Conservation (phyloP, 2,329 filamentous ascomycete genomes). For the Cordyceps tenuipes region DNA sequence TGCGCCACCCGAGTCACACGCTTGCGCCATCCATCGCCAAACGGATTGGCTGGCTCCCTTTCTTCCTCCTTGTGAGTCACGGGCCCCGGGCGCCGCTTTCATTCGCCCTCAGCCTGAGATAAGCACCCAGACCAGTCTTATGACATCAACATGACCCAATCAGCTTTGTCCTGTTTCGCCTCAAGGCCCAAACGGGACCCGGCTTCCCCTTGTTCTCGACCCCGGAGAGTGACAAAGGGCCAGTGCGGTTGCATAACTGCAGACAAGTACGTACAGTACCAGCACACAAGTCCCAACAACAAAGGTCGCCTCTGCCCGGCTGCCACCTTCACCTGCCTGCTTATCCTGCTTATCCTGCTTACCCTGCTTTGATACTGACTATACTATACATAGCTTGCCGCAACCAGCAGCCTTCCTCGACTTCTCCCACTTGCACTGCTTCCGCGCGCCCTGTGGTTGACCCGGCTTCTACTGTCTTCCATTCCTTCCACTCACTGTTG, state of each 20-base stretch:
- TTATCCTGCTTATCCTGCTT: background rate
- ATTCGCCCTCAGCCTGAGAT: background rate
- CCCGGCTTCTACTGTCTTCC: background rate
- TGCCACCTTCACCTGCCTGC: background rate
- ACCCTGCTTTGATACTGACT: too few relatives aligned
- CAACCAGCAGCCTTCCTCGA: background rate
- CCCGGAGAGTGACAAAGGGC: too few relatives aligned
- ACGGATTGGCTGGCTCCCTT: background rate
- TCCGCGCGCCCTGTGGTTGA: constrained; percentile 1
- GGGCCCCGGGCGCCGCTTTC: constrained; percentile 17
- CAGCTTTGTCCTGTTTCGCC: constrained; percentile 13
- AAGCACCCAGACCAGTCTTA: constrained; percentile 10
- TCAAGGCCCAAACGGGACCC: background rate
- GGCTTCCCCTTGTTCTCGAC: background rate
- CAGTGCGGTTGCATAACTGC: too few relatives aligned
- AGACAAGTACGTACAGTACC: too few relatives aligned
- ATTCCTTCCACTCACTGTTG: background rate
- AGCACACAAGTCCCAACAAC: too few relatives aligned
- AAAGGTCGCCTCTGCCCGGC: too few relatives aligned
- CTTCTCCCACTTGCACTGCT: background rate
- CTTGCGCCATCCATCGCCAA: background rate
- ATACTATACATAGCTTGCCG: background rate
- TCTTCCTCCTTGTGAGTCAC: constrained; percentile 16
- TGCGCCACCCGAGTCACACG: constrained; percentile 12
- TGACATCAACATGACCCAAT: constrained; percentile 19